Base-by-base conservation (phyloP, 495 filamentous ascomycete species). In the Collariella sp. region DNA sequence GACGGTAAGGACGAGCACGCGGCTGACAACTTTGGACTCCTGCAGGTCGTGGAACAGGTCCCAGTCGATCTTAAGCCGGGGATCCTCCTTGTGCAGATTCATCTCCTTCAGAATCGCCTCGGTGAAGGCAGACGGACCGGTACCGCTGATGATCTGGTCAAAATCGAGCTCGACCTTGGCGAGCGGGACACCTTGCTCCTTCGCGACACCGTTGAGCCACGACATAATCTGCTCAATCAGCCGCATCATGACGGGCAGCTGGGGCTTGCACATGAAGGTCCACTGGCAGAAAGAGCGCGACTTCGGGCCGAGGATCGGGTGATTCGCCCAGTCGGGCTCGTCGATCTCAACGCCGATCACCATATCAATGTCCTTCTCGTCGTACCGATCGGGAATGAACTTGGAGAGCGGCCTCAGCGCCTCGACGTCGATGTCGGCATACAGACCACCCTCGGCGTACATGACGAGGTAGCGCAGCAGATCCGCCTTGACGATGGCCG, bases 301-400 rank as follows among this genome's bases (percentile, higher is more conserved):
- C 61, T 83, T 84, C 44, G 72, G 69, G 23, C 83, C 82, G 12
- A 84, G 75, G 54, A 85, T 80, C 29, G 76, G 67, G 65, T 84
- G 79, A 63, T 83, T 71, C 38, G 67, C 64, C 67, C 77, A 83
- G 18, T 78, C 73, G 23, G 80, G 79, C 66, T 83, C 73, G 62
- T 85, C 83, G 50, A 84, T 82, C 66, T 85, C 80, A 18, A 85
- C 72, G 46, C 83, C 81, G 22, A 86, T 66, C 13, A 86, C 72
- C 74, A 85, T 77, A 46, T 80, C 75, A 38, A 85, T 71, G 19
- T 82, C 76, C 18, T 62, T 61, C 31, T 68, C 50, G 46, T 72
- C 60, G 55, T 77, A 78, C 31, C 76, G 65, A 31, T 63, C 60
- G 3, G 81, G 79, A 11, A 84, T 68, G 72, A 80, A 84, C 34